Percentiles rank a stretch among this genome's conserved stretches.
Evolutionary conservation across 2,329 filamentous ascomycete genomes (phyloP).

Genomic region (Fusarium anthophilum): DNA sequence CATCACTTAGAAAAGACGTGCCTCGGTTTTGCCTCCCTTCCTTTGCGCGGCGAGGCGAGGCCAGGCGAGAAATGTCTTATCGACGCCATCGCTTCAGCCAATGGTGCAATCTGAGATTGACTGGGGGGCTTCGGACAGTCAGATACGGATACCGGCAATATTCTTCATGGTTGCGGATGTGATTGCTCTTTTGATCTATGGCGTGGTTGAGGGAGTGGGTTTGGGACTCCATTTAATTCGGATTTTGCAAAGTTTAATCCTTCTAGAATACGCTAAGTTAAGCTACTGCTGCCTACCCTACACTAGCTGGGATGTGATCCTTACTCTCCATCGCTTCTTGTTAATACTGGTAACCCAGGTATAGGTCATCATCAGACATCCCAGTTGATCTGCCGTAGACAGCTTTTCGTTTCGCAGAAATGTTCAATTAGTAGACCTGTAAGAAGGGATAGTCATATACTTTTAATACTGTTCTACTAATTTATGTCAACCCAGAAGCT

Average conservation of each 20-base stretch:
- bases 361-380: no score
- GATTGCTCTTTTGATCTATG: constrained; percentile 31
- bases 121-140: constrained; percentile 12
- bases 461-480: not conserved
- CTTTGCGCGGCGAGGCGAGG: not conserved
- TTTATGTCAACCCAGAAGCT: not conserved
- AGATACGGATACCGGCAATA: constrained; percentile 7
- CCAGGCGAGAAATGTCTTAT: constrained; percentile 1
- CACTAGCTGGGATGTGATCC: not conserved
- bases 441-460: not conserved
- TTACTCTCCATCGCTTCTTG: not conserved
- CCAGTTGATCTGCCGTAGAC: not conserved
- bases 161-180: constrained; percentile 16
- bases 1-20: not conserved
- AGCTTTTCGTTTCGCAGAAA: not conserved
- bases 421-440: not conserved
- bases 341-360: not conserved
- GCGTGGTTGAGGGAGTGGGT: constrained; percentile 14
- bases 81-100: constrained; percentile 19
- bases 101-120: constrained; percentile 27
- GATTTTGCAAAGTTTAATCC: constrained; percentile 26
- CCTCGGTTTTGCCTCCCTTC: not conserved
- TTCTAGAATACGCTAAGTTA: not conserved
- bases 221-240: constrained; percentile 23
- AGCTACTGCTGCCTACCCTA: not conserved